These are phyloP conservation scores for Phytophthora palmivora DNA, from an alignment of 352 stramenopile species.

Conservation along the genomic window DNA sequence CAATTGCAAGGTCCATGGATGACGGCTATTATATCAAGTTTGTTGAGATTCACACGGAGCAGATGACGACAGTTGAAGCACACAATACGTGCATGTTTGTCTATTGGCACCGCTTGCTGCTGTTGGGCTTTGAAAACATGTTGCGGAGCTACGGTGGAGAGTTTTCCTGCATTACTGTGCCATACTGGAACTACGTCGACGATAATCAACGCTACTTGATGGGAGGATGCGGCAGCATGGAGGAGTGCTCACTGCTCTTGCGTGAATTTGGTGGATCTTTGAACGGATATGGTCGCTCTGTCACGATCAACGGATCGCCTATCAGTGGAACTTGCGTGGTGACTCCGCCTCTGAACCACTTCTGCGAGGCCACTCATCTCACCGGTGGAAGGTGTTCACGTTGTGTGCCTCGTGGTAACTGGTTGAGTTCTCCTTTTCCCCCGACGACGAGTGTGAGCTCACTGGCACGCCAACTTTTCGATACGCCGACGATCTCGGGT, in stretches of 20 bases:
- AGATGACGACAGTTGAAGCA: constrained; percentile 81
- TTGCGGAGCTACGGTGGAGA: constrained; percentile 77
- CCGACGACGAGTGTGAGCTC: constrained; percentile 77
- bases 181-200: constrained; percentile 90
- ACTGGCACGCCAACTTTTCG: constrained; percentile 78
- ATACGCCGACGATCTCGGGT: constrained; percentile 63
- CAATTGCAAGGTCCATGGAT: constrained; percentile 80
- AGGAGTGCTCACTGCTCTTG: constrained; percentile 77
- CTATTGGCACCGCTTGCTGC: constrained; percentile 85
- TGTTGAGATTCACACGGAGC: constrained; percentile 87
- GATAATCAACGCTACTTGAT: constrained; percentile 78
- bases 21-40: constrained; percentile 88
- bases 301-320: constrained; percentile 76
- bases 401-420: constrained; percentile 80
- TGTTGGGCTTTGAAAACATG: constrained; percentile 90
- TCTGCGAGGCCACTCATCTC: constrained; percentile 74
- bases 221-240: constrained; percentile 69
- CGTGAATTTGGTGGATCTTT: constrained; percentile 73
- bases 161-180: constrained; percentile 87
- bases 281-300: constrained; percentile 33
- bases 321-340: constrained; percentile 66
- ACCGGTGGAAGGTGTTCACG: constrained; percentile 43
- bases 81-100: constrained; percentile 91
- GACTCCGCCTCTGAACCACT: constrained; percentile 63
- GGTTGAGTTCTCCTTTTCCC: constrained; percentile 59